phyloP scores from a whole-genome alignment of 2,329 filamentous ascomycete genomes.

The Colletotrichum spaethianum region DNA sequence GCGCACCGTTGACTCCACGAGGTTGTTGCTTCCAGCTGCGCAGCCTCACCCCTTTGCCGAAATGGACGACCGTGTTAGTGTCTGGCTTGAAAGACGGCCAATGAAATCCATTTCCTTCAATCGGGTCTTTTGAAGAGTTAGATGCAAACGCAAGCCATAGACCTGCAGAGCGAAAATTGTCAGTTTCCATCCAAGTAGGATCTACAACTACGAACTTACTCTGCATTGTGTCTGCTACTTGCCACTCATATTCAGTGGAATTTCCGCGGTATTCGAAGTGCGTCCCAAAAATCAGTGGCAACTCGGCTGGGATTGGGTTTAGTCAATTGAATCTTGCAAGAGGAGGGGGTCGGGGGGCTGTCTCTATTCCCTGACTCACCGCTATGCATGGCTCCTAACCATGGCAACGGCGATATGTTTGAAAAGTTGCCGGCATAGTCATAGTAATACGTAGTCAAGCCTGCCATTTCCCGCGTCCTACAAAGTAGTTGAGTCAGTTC shows the following conservation, averaged over 20 bases:
- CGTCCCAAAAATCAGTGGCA: slow-evolving; percentile 50
- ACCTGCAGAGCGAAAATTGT: background rate
- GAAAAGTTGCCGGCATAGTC: slow-evolving; percentile 58
- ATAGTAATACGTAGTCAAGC: slow-evolving; percentile 54
- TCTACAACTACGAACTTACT: slow-evolving; percentile 38
- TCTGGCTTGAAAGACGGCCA: background rate
- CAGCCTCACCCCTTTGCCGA: background rate
- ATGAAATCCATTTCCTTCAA: background rate
- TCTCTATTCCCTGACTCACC: slow-evolving; percentile 35
- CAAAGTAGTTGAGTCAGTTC: background rate
- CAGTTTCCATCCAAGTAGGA: background rate
- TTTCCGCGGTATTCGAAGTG: slow-evolving; percentile 48
- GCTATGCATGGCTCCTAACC: slow-evolving; percentile 54
- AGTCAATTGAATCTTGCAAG: background rate
- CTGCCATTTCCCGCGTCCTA: slow-evolving; percentile 3
- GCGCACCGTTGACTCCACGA: background rate
- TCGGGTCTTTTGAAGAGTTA: background rate
- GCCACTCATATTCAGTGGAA: slow-evolving; percentile 49
- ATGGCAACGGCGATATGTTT: slow-evolving; percentile 54
- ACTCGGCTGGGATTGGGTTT: slow-evolving; percentile 43
- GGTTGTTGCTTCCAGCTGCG: background rate
- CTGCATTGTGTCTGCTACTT: slow-evolving; percentile 47
- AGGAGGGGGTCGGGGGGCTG: too few species aligned
- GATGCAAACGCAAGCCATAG: background rate
- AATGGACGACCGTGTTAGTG: background rate